Percentiles rank a stretch among this genome's conserved stretches.
Evolutionary conservation across 83 land plant species (phyloP).

Genomic region (Diphasiastrum complanatum): DNA sequence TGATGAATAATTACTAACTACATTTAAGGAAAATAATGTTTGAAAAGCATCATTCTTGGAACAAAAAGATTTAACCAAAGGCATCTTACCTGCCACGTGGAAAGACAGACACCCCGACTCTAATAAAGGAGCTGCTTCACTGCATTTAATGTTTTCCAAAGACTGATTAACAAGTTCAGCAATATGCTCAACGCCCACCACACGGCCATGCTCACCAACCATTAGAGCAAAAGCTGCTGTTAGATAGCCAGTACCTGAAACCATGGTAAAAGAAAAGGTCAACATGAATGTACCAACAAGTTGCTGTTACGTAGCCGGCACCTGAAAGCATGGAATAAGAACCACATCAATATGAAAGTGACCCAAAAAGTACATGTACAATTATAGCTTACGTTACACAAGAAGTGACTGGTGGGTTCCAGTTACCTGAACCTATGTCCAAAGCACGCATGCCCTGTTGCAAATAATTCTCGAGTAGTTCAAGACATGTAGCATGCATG

Average conservation of each 20-base stretch:
- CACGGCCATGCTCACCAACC: constrained; percentile 78
- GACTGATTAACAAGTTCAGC: constrained; percentile 64
- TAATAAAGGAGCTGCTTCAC: constrained; percentile 52
- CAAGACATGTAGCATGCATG: constrained; percentile 88
- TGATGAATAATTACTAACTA: background rate
- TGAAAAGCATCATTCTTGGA: no score
- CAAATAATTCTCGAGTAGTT: constrained; percentile 62
- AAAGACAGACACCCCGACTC: constrained; percentile 56
- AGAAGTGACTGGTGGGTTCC: background rate
- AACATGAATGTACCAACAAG: background rate
- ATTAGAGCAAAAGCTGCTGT: constrained; percentile 81
- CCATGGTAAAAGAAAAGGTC: background rate
- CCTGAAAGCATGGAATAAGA: background rate
- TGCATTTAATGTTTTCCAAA: constrained; percentile 50
- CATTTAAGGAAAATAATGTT: background rate
- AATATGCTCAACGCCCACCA: constrained; percentile 83
- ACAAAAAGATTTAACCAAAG: background rate
- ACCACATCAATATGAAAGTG: background rate
- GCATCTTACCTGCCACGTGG: constrained; percentile 43
- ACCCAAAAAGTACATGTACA: no score
- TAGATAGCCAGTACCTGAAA: constrained; percentile 71
- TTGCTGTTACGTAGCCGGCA: background rate
- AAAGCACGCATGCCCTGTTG: constrained; percentile 86
- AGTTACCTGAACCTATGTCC: constrained; percentile 77
- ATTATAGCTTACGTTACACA: no score